Base-by-base conservation (phyloP, 2,329 filamentous ascomycete genomes). In the Aspergillus bombycis region DNA sequence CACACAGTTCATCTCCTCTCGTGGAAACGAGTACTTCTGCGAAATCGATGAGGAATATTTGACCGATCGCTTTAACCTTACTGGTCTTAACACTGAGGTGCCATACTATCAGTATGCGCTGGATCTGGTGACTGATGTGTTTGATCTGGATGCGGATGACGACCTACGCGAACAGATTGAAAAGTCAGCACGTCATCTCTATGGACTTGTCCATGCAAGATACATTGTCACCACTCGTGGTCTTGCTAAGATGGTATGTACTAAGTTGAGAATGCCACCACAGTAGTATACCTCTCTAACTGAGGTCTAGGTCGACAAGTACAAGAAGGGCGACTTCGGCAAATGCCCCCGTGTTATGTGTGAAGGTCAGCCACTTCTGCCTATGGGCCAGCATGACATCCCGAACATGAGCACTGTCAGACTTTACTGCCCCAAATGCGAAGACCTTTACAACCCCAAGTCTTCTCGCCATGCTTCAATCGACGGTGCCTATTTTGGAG, bases 1-100 rank as follows among this genome's bases (percentile, higher is more conserved):
- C 14, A 21, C 19, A 30, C 75, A 99, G 95, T 99, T 99, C 79
- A 97, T 98, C 73, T 97, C 94, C 5, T 97, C 94, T 7, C 88
- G 95, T 61, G 95, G 95, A 69, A 98, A 99, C 81, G 95, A 99
- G 78, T 99, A 99, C 81, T 99, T 98, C 75, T 99, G 95, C 86
- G 95, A 99, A 78, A 98, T 99, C 74, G 95, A 99, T 80, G 95
- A 99, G 79, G 95, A 99, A 74, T 99, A 99, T 80, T 86, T 99
- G 54, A 98, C 94, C 58, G 95, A 99, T 79, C 90, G 95, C 57
- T 99, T 99, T 86, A 99, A 99, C 81, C 84, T 99, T 65, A 99
- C 95, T 0, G 95, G 95, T 43, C 87, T 99, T 57, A 97, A 98
- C 81, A 94, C 93, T 41, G 95, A 99, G 78, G 95, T 99, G 16